Percentiles rank a stretch among this genome's conserved stretches.
Conservation (phyloP, 169 alveolate genomes). For the Plasmodium vinckei region DNA sequence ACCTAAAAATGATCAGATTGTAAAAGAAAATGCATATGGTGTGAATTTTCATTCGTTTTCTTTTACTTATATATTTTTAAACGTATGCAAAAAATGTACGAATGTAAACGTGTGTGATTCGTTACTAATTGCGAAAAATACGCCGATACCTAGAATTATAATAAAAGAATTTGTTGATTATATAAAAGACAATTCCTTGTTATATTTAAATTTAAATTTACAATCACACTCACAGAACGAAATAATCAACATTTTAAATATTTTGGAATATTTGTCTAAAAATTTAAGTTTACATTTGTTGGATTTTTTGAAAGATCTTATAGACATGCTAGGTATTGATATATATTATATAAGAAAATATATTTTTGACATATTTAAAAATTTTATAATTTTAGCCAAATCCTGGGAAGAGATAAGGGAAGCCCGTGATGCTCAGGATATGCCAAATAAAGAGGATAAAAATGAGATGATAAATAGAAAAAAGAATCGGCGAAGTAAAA, state of each 20-base stretch:
- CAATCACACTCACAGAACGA: constrained; percentile 61
- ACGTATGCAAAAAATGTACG: constrained; percentile 76
- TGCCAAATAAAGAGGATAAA: not conserved
- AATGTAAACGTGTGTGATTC: constrained; percentile 80
- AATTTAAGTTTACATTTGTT: constrained; percentile 54
- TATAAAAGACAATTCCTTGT: constrained; percentile 76
- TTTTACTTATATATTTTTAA: constrained; percentile 64
- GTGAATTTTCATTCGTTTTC: constrained; percentile 45
- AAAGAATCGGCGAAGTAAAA: not conserved
- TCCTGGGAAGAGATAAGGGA: constrained; percentile 44
- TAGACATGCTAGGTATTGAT: constrained; percentile 70
- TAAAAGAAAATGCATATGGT: constrained; percentile 8
- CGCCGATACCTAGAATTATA: constrained; percentile 74
- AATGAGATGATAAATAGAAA: not conserved
- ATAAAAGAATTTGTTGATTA: constrained; percentile 77
- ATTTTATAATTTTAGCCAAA: constrained; percentile 59
- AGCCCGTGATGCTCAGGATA: not conserved
- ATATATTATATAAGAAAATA: constrained; percentile 63
- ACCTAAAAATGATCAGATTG: not conserved
- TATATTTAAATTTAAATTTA: constrained; percentile 75
- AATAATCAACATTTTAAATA: constrained; percentile 41
- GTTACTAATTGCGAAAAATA: constrained; percentile 72
- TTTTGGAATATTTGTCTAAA: constrained; percentile 68
- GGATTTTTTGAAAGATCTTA: constrained; percentile 40
- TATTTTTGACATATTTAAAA: constrained; percentile 65